A percentile compares a stretch with the other conserved stretches of the same genome.
phyloP scores from a whole-genome alignment of 805 yeast species.

The Starmerella bombicola region DNA sequence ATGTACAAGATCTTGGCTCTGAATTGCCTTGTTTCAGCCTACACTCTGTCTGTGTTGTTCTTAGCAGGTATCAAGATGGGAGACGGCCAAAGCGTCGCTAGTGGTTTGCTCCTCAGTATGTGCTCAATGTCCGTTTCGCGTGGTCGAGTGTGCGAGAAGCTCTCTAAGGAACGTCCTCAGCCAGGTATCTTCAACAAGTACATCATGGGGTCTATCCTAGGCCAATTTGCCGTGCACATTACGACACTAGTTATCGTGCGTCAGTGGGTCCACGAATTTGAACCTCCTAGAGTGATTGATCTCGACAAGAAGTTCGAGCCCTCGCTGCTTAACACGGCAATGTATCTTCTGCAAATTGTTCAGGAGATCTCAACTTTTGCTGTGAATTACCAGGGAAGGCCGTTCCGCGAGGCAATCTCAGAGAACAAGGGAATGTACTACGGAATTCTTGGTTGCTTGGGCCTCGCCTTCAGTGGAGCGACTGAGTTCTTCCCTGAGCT shows the following conservation, averaged over 20 bases:
- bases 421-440: constrained; percentile 96
- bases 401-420: constrained; percentile 80
- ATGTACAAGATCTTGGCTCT: constrained; percentile 97
- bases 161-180: constrained; percentile 91
- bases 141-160: constrained; percentile 77
- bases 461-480: constrained; percentile 76
- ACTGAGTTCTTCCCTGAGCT: constrained; percentile 92
- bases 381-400: constrained; percentile 93
- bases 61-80: constrained; percentile 97
- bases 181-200: constrained; percentile 90
- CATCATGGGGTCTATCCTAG: constrained; percentile 94
- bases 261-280: constrained; percentile 66
- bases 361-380: constrained; percentile 97
- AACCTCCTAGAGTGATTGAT: constrained; percentile 71
- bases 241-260: constrained; percentile 71
- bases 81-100: constrained; percentile 92
- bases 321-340: constrained; percentile 87
- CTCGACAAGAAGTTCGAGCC: constrained; percentile 81
- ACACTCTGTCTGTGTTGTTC: constrained; percentile 83
- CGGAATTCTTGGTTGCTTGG: constrained; percentile 84
- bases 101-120: constrained; percentile 83
- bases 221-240: constrained; percentile 92
- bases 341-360: constrained; percentile 83
- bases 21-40: constrained; percentile 93
- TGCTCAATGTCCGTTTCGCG: constrained; percentile 93